A percentile compares a stretch with the other conserved stretches of the same genome.
Evolutionary conservation across 2,329 filamentous ascomycete species (phyloP).

Genomic region (Moelleriella libera): DNA sequence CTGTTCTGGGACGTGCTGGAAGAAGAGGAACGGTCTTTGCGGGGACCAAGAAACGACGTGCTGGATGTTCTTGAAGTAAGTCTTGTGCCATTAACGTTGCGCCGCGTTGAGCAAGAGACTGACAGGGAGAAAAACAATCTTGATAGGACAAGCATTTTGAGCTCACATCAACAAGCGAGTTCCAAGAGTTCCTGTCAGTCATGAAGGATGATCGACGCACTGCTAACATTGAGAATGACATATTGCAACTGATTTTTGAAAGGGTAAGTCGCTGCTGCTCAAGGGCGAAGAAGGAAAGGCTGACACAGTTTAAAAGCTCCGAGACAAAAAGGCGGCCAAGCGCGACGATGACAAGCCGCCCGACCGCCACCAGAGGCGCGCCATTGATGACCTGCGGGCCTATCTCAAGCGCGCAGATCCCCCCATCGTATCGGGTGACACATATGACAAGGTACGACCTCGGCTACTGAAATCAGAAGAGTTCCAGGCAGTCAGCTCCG

Average conservation of each 20-base stretch:
- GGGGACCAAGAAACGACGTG: slow-evolving; percentile 68
- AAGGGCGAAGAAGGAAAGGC: not conserved
- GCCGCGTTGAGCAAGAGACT: not conserved
- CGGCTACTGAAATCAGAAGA: slow-evolving; percentile 72
- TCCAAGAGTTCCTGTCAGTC: slow-evolving; percentile 74
- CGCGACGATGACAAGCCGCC: slow-evolving; percentile 73
- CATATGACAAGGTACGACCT: slow-evolving; percentile 75
- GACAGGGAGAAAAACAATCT: slow-evolving; percentile 4
- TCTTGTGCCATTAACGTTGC: slow-evolving; percentile 6
- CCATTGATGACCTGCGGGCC: slow-evolving; percentile 71
- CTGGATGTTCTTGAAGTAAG: slow-evolving; percentile 78
- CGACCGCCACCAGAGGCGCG: slow-evolving; percentile 75
- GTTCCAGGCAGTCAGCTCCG: slow-evolving; percentile 68
- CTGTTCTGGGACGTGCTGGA: slow-evolving; percentile 94
- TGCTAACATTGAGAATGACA: slow-evolving; percentile 71
- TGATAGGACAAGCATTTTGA: slow-evolving; percentile 78
- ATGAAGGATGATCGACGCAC: slow-evolving; percentile 80
- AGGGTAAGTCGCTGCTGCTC: slow-evolving; percentile 34
- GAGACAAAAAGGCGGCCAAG: slow-evolving; percentile 72
- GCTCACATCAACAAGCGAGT: slow-evolving; percentile 70
- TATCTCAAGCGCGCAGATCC: slow-evolving; percentile 85
- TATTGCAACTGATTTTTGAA: slow-evolving; percentile 69
- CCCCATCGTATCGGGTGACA: slow-evolving; percentile 61
- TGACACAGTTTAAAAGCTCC: slow-evolving; percentile 35
- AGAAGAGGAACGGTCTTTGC: slow-evolving; percentile 79